Percentiles rank a stretch among this genome's conserved stretches.
Evolutionary conservation across 768 basidiomycete genomes (phyloP).

Genomic region (Candolleomyces eurysporus): DNA sequence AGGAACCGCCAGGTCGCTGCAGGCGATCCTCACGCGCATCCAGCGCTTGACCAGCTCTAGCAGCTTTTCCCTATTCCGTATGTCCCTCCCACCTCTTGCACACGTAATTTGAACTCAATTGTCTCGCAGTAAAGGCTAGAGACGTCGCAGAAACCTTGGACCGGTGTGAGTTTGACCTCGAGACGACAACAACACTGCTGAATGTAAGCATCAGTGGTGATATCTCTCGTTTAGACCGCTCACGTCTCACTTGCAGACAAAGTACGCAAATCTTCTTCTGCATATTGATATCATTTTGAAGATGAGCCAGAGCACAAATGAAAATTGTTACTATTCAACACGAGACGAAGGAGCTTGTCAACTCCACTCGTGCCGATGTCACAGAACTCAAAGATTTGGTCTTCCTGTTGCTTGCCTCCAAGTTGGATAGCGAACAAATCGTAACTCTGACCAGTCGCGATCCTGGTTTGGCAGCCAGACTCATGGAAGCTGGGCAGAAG

Average conservation of each 20-base stretch:
- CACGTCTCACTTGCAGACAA: constrained; percentile 14
- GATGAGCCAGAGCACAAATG: constrained; percentile 2
- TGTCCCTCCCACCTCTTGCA: background rate
- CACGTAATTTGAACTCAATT: background rate
- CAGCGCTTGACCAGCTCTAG: constrained; percentile 37
- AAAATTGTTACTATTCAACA: constrained; percentile 18
- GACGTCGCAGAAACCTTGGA: constrained; percentile 49
- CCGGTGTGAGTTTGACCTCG: constrained; percentile 40
- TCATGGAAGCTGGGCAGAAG: constrained; percentile 56
- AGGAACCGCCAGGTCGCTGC: constrained; percentile 34
- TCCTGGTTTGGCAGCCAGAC: constrained; percentile 34
- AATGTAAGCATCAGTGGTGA: constrained; percentile 29
- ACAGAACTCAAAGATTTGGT: constrained; percentile 36
- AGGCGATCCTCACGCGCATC: constrained; percentile 36
- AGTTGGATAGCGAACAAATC: constrained; percentile 35
- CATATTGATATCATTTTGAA: background rate
- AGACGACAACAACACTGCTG: constrained; percentile 39
- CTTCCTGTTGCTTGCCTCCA: constrained; percentile 33
- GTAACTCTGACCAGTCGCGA: constrained; percentile 42
- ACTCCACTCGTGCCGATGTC: background rate
- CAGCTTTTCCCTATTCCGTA: constrained; percentile 29
- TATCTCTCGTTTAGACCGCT: background rate
- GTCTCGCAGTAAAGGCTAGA: constrained; percentile 33
- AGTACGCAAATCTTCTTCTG: constrained; percentile 14
- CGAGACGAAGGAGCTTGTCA: constrained; percentile 24